A percentile compares a stretch with the other conserved stretches of the same genome.
Evolutionary conservation across 2,329 filamentous ascomycete species (phyloP).

Genomic region (Colletotrichum godetiae): DNA sequence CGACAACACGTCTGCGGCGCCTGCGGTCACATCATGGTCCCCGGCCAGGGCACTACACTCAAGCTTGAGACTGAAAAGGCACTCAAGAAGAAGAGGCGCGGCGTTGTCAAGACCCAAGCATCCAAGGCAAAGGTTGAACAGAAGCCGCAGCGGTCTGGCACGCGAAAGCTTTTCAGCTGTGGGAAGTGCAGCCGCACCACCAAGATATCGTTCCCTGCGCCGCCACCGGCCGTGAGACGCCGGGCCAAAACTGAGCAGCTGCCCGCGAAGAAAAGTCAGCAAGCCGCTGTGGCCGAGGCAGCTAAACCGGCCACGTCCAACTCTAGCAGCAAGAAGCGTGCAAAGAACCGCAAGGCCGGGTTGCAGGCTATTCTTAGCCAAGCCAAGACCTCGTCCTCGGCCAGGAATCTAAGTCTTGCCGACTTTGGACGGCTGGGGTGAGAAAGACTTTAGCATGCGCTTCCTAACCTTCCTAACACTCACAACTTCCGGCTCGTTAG

Average conservation of each 20-base stretch:
- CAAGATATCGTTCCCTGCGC: conserved; percentile 24
- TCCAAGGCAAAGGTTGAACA: background rate
- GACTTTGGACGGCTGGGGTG: conserved; percentile 59
- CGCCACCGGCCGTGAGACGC: conserved; percentile 34
- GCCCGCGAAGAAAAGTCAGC: conserved; percentile 7
- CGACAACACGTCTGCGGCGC: conserved; percentile 66
- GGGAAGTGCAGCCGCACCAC: conserved; percentile 28
- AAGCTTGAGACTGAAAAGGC: conserved; percentile 52
- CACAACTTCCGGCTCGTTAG: background rate
- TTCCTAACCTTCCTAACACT: background rate
- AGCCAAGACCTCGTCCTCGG: conserved; percentile 51
- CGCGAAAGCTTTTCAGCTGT: conserved; percentile 31
- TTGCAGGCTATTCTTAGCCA: conserved; percentile 74
- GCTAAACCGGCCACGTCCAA: conserved; percentile 54
- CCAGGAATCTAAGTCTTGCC: conserved; percentile 61
- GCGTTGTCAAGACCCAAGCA: background rate
- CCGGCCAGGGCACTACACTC: conserved; percentile 57
- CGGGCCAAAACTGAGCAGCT: conserved; percentile 40
- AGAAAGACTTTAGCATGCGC: conserved; percentile 37
- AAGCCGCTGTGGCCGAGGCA: conserved; percentile 9
- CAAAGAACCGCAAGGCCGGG: conserved; percentile 73
- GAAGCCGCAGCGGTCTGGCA: conserved; percentile 2
- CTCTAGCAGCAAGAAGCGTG: conserved; percentile 72
- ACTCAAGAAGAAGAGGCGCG: conserved; percentile 58
- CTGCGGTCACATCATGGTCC: conserved; percentile 71